phyloP scores from a whole-genome alignment of 2,329 filamentous ascomycete species.

The Tolypocladium ovalisporum region DNA sequence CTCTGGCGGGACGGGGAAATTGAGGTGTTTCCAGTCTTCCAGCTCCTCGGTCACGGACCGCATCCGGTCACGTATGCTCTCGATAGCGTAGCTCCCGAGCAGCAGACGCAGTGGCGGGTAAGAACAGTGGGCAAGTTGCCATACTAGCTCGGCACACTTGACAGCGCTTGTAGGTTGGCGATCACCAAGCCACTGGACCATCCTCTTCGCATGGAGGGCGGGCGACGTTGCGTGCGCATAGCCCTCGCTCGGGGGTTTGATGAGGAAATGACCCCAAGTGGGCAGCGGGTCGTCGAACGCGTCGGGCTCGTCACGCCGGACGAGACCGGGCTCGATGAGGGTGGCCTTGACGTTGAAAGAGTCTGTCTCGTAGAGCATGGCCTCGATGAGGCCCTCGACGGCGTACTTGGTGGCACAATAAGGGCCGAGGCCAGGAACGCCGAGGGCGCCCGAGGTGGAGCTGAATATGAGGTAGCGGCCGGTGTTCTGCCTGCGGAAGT shows the following conservation, averaged over 20 bases:
- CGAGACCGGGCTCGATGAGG: constrained; percentile 81
- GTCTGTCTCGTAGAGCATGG: constrained; percentile 93
- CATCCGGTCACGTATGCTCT: constrained; percentile 84
- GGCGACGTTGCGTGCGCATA: constrained; percentile 72
- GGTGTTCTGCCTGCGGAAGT: constrained; percentile 64
- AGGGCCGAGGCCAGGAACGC: constrained; percentile 82
- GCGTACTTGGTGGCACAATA: constrained; percentile 98
- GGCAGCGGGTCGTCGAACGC: constrained; percentile 48
- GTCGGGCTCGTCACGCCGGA: constrained; percentile 73
- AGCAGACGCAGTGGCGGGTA: constrained; percentile 80
- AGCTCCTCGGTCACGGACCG: constrained; percentile 89
- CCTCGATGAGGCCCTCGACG: constrained; percentile 89
- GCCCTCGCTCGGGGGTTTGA: constrained; percentile 73
- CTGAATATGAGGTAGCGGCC: constrained; percentile 93
- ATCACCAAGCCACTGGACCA: constrained; percentile 91
- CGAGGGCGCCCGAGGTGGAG: constrained; percentile 82
- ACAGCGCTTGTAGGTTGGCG: constrained; percentile 86
- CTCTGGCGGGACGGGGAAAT: constrained; percentile 38
- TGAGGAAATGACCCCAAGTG: constrained; percentile 83
- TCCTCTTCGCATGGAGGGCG: constrained; percentile 76
- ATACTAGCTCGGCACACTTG: constrained; percentile 86
- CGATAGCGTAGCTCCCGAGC: constrained; percentile 89
- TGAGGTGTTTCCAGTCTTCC: constrained; percentile 84
- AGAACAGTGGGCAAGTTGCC: constrained; percentile 91
- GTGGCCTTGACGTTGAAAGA: constrained; percentile 87